These are phyloP conservation scores for Lagerstroemia speciosa DNA, from an alignment of 345 rosid genomes.

Conservation along the genomic window DNA sequence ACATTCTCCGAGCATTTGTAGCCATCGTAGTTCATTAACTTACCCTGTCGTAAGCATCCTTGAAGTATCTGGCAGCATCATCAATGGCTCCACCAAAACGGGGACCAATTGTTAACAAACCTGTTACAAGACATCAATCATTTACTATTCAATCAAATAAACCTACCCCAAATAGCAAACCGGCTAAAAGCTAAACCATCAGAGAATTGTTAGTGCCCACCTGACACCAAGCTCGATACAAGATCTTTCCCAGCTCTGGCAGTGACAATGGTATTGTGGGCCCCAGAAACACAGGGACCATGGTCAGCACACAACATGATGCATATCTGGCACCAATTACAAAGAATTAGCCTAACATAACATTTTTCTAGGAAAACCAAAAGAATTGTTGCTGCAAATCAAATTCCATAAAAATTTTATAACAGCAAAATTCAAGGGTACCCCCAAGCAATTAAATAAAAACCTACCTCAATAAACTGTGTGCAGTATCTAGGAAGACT, in stretches of 20 bases:
- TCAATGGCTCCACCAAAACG: slow-evolving; percentile 98
- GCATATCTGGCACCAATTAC: slow-evolving; percentile 59
- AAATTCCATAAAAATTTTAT: background rate
- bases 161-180: background rate
- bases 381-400: background rate
- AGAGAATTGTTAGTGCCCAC: slow-evolving; percentile 19
- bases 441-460: slow-evolving; percentile 2
- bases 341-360: slow-evolving; percentile 3
- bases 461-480: slow-evolving; percentile 72
- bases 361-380: slow-evolving; percentile 1
- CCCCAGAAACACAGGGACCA: slow-evolving; percentile 96
- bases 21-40: slow-evolving; percentile 4
- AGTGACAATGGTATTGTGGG: slow-evolving; percentile 92
- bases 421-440: background rate
- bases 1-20: background rate
- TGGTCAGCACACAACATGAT: slow-evolving; percentile 95
- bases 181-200: background rate
- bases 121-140: slow-evolving; percentile 31
- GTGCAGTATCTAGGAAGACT: slow-evolving; percentile 97
- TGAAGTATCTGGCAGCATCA: slow-evolving; percentile 93
- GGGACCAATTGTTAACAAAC: slow-evolving; percentile 93
- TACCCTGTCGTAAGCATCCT: slow-evolving; percentile 92
- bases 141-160: background rate
- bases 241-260: slow-evolving; percentile 99
- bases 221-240: slow-evolving; percentile 92